A percentile compares a stretch with the other conserved stretches of the same genome.
Evolutionary conservation across 139 green algal species (phyloP).

Genomic region (Coccomyxa sp.): DNA sequence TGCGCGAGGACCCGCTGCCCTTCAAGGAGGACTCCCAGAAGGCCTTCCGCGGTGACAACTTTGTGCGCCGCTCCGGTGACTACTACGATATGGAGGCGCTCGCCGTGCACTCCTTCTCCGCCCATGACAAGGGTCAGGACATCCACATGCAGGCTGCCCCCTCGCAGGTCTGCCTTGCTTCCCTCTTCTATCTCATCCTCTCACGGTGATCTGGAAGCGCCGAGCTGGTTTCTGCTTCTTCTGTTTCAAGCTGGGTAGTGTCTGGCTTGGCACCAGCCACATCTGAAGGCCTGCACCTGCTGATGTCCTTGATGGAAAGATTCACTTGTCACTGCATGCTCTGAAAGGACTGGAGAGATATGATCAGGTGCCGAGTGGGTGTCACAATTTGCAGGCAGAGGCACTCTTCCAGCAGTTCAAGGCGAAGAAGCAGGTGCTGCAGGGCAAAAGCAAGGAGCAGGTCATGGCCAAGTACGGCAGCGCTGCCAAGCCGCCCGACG

Average conservation of each 20-base stretch:
- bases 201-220: neutral
- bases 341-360: no score
- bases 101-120: constrained; percentile 77
- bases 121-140: constrained; percentile 79
- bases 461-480: constrained; percentile 88
- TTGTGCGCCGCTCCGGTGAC: constrained; percentile 79
- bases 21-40: constrained; percentile 48
- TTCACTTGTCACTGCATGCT: no score
- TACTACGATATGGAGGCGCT: constrained; percentile 71
- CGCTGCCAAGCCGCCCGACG: constrained; percentile 47
- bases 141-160: constrained; percentile 63
- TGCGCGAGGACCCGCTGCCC: constrained; percentile 89
- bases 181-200: neutral
- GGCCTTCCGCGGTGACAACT: constrained; percentile 90
- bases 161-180: neutral
- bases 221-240: neutral
- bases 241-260: no score
- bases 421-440: constrained; percentile 78
- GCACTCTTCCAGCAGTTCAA: constrained; percentile 85
- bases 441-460: constrained; percentile 48
- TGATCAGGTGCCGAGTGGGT: no score
- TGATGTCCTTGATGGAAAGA: no score
- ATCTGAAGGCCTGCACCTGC: no score
- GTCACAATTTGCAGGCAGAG: constrained; percentile 66
- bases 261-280: no score